phyloP scores from a whole-genome alignment of 106 monocot genomes.

The Posidonia australis region DNA sequence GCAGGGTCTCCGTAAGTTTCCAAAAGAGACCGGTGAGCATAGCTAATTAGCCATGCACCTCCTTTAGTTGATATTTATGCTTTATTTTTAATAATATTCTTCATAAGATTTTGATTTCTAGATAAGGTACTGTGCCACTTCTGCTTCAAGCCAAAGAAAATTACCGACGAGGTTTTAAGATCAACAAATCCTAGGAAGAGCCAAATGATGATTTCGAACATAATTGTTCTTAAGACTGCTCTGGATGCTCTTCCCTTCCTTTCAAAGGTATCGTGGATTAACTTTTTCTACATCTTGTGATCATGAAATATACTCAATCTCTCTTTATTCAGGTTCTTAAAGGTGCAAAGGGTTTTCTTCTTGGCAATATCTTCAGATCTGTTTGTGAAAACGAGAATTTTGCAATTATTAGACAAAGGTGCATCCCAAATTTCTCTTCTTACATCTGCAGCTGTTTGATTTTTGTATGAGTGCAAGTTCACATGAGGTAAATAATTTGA shows the following conservation, averaged over 20 bases:
- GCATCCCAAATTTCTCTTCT: background rate
- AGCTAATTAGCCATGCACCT: background rate
- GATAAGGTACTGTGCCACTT: constrained; percentile 93
- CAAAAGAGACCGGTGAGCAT: constrained; percentile 79
- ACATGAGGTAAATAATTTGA: background rate
- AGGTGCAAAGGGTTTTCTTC: constrained; percentile 85
- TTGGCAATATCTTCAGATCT: constrained; percentile 72
- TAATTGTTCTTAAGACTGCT: constrained; percentile 81
- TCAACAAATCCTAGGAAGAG: constrained; percentile 74
- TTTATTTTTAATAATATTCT: background rate
- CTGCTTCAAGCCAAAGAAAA: constrained; percentile 83
- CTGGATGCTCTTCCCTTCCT: constrained; percentile 88
- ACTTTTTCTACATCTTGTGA: background rate
- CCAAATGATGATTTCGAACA: constrained; percentile 72
- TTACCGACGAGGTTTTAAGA: constrained; percentile 48
- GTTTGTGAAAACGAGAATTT: constrained; percentile 89
- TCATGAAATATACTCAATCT: background rate
- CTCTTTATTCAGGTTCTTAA: constrained; percentile 59
- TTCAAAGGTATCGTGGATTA: constrained; percentile 44
- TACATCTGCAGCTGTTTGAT: background rate
- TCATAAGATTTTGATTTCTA: constrained; percentile 9
- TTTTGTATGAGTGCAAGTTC: background rate
- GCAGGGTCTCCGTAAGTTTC: constrained; percentile 93
- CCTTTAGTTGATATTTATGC: background rate
- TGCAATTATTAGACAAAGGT: constrained; percentile 73